A percentile compares a stretch with the other conserved stretches of the same genome.
Evolutionary conservation across 176 grass and related monocot species (phyloP).

Genomic region (Elaeis guineensis): DNA sequence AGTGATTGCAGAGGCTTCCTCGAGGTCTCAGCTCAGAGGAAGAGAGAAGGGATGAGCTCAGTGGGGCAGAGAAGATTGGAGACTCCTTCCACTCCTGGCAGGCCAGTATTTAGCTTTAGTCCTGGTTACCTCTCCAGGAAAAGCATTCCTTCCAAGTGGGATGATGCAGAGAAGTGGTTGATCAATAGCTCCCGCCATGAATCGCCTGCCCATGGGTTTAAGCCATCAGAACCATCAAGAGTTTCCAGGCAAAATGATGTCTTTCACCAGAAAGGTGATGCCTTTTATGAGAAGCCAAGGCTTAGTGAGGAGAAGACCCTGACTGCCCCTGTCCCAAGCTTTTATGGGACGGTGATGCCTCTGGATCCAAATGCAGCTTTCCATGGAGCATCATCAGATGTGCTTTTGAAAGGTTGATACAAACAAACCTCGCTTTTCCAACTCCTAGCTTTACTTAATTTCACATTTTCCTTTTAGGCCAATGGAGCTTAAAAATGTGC

Average conservation of each 20-base stretch:
- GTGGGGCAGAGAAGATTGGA: slow-evolving; percentile 25
- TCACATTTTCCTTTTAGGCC: not conserved
- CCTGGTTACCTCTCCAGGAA: slow-evolving; percentile 32
- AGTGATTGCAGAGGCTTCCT: slow-evolving; percentile 39
- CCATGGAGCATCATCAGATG: slow-evolving; percentile 37
- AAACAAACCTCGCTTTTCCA: not conserved
- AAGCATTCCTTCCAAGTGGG: slow-evolving; percentile 90
- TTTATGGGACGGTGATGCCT: slow-evolving; percentile 26
- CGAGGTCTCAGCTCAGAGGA: slow-evolving; percentile 38
- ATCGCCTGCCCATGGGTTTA: slow-evolving; percentile 19
- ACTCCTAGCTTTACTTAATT: not conserved
- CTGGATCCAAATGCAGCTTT: slow-evolving; percentile 25
- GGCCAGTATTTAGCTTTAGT: slow-evolving; percentile 45
- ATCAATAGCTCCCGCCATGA: slow-evolving; percentile 26
- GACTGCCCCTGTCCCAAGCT: slow-evolving; percentile 2
- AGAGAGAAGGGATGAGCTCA: slow-evolving; percentile 18
- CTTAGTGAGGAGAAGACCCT: slow-evolving; percentile 14
- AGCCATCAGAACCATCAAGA: slow-evolving; percentile 39
- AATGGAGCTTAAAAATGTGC: too few species aligned
- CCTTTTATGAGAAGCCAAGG: slow-evolving; percentile 21
- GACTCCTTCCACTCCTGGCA: slow-evolving; percentile 38
- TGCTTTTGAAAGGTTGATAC: slow-evolving; percentile 72
- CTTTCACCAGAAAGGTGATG: slow-evolving; percentile 14
- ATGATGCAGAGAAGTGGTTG: slow-evolving; percentile 98
- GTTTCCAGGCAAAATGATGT: slow-evolving; percentile 25